Evolutionary conservation across 2,329 filamentous ascomycete species (phyloP).

Genomic region (Canariomyces notabilis): DNA sequence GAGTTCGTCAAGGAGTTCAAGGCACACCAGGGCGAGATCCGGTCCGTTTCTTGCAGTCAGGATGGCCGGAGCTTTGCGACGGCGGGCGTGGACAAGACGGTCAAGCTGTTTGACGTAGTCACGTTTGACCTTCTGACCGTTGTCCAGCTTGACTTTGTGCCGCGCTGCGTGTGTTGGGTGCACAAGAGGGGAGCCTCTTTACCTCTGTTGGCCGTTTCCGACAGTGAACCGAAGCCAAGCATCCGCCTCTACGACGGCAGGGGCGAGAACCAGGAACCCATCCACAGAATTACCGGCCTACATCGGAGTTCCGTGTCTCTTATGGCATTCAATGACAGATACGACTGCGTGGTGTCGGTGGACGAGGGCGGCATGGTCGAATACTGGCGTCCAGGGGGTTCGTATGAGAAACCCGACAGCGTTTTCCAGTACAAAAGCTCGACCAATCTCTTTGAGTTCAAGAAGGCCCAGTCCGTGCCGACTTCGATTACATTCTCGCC

Average conservation of each 20-base stretch:
- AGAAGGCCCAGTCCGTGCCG: conserved; percentile 84
- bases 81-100: conserved; percentile 68
- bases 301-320: conserved; percentile 76
- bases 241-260: conserved; percentile 87
- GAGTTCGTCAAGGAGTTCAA: conserved; percentile 99
- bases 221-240: conserved; percentile 58
- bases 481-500: conserved; percentile 81
- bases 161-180: conserved; percentile 85
- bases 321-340: conserved; percentile 84
- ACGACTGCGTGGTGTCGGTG: conserved; percentile 84
- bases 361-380: conserved; percentile 93
- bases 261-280: conserved; percentile 68
- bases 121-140: conserved; percentile 86
- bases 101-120: conserved; percentile 78
- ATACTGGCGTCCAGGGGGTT: conserved; percentile 81
- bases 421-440: conserved; percentile 92
- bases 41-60: conserved; percentile 74
- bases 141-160: conserved; percentile 68
- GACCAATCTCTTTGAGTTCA: conserved; percentile 94
- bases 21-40: conserved; percentile 82
- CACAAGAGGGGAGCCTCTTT: conserved; percentile 83
- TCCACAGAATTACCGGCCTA: conserved; percentile 74
- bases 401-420: conserved; percentile 83
- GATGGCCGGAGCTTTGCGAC: conserved; percentile 94
- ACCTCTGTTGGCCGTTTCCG: conserved; percentile 78